Evolutionary conservation across 345 rosid genomes (phyloP), one percentile per base, ranked within the genome.

Genomic region (Aquilaria malaccensis): DNA sequence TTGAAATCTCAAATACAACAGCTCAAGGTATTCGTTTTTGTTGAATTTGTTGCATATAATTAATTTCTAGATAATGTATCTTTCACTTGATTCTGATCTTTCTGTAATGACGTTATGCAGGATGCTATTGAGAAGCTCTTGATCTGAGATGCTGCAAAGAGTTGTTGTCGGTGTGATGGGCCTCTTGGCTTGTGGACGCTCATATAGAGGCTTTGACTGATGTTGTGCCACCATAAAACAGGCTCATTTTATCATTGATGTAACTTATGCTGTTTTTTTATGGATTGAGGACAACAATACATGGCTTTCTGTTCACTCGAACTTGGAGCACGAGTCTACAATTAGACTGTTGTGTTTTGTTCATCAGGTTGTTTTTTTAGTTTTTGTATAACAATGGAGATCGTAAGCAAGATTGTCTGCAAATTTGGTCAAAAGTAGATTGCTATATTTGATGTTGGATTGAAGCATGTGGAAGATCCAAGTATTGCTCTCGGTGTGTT

Each of bases 101-200:
- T 37, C 43, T 37, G 43, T 37, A 37, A 37, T 37, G 43, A 37
- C 7, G 4, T 13, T 65, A 57, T 80, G 83, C 83, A 92, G 96
- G 95, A 88, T 79, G 97, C 97, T 30, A 90, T 94, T 46, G 99
- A 94, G 76, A 94, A 90, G 84, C 92, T 94, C 32, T 77, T 89
- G 67, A 89, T 93, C 76, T 89, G 74, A 72, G 60, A 58, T 33
- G 37, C 22, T 14, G 43, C 3, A 4, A 37, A 37, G 43, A 65
- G 59, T 61, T 11, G 61, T 56, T 52, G 69, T 87, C 85, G 91
- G 97, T 81, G 86, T 89, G 97, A 94, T 84, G 95, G 87, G 95
- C 88, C 92, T 83, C 88, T 76, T 47, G 50, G 77, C 74, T 51
- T 37, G 76, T 61, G 58, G 72, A 60, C 50, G 67, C 73, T 70